Percentiles rank a stretch among this genome's conserved stretches.
phyloP scores from a whole-genome alignment of 176 grass and related monocot genomes.

The Rhynchospora breviuscula region DNA sequence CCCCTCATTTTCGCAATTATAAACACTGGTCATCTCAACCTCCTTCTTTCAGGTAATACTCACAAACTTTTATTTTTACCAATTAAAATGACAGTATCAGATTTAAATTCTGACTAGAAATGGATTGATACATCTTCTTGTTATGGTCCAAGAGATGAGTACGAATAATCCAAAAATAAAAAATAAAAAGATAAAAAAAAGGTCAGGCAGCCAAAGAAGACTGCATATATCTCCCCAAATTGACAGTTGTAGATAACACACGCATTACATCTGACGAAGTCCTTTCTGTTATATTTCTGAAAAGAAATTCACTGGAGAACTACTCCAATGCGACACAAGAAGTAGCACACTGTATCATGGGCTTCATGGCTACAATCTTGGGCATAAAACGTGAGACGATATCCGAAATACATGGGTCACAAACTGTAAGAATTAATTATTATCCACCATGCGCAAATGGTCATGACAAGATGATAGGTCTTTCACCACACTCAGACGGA shows the following conservation, averaged over 20 bases:
- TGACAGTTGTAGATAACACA: neutral
- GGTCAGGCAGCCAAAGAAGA: neutral
- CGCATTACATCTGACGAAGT: neutral
- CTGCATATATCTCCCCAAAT: neutral
- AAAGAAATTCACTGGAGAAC: slow-evolving; percentile 33
- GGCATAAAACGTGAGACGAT: slow-evolving; percentile 11
- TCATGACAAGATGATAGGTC: slow-evolving; percentile 43
- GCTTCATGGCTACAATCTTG: slow-evolving; percentile 32
- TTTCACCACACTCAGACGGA: slow-evolving; percentile 55
- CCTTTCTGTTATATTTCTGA: neutral
- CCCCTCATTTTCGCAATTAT: slow-evolving; percentile 31
- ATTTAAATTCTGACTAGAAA: no score
- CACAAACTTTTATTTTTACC: no score
- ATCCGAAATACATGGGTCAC: slow-evolving; percentile 25
- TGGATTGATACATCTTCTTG: no score
- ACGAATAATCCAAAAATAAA: neutral
- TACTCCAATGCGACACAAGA: slow-evolving; percentile 38
- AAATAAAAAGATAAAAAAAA: neutral
- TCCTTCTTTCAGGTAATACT: slow-evolving; percentile 33
- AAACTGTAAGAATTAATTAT: slow-evolving; percentile 45
- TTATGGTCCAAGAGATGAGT: neutral
- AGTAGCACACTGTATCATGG: slow-evolving; percentile 17
- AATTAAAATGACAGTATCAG: no score
- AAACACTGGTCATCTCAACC: slow-evolving; percentile 35
- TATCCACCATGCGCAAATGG: slow-evolving; percentile 46